Evolutionary conservation across 2,329 filamentous ascomycete genomes (phyloP), one percentile per base, ranked within the genome.

Genomic region (Trichoderma lentiforme): DNA sequence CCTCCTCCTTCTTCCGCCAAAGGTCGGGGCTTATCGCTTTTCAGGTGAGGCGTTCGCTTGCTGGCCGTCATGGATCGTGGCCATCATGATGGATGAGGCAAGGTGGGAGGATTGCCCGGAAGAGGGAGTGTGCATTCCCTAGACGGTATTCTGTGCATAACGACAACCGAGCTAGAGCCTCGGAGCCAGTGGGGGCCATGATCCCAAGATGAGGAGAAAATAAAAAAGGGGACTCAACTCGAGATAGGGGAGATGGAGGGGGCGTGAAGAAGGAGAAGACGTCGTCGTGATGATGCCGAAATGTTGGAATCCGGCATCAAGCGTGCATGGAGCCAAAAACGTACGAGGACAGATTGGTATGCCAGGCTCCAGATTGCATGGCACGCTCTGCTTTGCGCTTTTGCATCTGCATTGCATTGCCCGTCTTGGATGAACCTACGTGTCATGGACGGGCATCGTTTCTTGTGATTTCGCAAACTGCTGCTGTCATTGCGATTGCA

Each of bases 41-140:
- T 67, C 70, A 71, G 70, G 70, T 71, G 70, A 71, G 70, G 70
- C 70, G 70, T 71, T 71, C 43, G 62, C 56, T 61, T 51, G 51
- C 51, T 71, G 51, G 69, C 28, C 57, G 28, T 67, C 53, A 61
- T 60, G 56, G 62, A 71, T 71, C 70, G 70, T 71, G 70, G 70
- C 62, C 62, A 71, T 36, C 62, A 53, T 15, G 66, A 71, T 53
- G 21, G 34, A 36, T 36, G 34, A 36, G 34, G 34, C 34, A 36
- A 36, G 34, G 34, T 36, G 34, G 58, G 58, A 71, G 26, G 36
- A 30, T n/a, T 32, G 4, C 51, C 34, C 15, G 18, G 32, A 62
- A 62, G 58, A 70, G 68, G 70, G 62, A 28, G 69, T 71, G 62
- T 61, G 70, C 62, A 61, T 60, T 26, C 8, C 21, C 21, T 21